Evolutionary conservation across 257 asterid species (phyloP).

Genomic region (Handroanthus guayacan): DNA sequence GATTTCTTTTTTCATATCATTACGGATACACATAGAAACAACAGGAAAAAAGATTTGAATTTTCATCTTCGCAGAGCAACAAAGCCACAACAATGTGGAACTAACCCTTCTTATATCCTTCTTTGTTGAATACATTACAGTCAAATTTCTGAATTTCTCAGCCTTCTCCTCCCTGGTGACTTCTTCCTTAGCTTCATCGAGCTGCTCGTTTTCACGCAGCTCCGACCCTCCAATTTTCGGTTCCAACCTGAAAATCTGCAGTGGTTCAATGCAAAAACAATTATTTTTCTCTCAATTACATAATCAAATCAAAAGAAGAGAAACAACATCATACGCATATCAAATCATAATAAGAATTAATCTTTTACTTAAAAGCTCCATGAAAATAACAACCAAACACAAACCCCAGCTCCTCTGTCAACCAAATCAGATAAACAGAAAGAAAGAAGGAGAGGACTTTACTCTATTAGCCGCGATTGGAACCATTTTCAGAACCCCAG

Average conservation of each 20-base stretch:
- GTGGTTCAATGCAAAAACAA: not conserved
- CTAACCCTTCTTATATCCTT: slow-evolving; percentile 52
- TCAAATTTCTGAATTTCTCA: slow-evolving; percentile 33
- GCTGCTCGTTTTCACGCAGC: slow-evolving; percentile 34
- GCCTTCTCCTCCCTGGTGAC: slow-evolving; percentile 48
- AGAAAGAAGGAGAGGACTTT: not conserved
- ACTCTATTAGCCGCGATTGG: slow-evolving; percentile 63
- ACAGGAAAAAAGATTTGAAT: not conserved
- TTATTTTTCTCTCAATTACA: not conserved
- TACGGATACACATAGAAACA: not conserved
- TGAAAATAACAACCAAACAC: not conserved
- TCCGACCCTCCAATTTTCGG: slow-evolving; percentile 50
- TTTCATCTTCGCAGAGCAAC: not conserved
- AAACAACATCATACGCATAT: not conserved
- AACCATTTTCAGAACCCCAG: slow-evolving; percentile 57
- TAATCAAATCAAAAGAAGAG: not conserved
- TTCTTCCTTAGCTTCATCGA: slow-evolving; percentile 45
- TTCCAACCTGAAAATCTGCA: slow-evolving; percentile 67
- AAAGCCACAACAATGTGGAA: not conserved
- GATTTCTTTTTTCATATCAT: not conserved
- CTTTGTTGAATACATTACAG: slow-evolving; percentile 46
- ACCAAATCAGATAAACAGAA: not conserved
- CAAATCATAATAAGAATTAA: not conserved
- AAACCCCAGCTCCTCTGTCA: not conserved
- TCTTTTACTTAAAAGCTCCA: not conserved